Base-by-base conservation (phyloP, 2,329 filamentous ascomycete genomes). In the Fusarium oxysporum region DNA sequence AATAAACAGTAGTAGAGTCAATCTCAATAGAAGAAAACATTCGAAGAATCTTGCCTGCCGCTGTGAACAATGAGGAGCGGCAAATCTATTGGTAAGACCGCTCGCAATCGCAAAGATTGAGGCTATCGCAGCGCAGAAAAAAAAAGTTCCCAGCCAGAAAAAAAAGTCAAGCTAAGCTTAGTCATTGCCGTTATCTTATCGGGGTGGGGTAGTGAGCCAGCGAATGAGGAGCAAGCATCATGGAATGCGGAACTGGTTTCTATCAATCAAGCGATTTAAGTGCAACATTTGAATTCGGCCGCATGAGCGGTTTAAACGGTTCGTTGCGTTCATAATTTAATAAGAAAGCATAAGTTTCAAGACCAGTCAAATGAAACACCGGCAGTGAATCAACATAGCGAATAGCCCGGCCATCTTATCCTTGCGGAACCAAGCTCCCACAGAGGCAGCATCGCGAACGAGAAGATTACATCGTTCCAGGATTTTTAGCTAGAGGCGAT, bases 51-150 rank as follows among this genome's bases (percentile, higher is more conserved):
- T 73, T 73, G 33, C 19, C 50, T 65, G 48, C 45, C 62, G 67
- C 65, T 41, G 53, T 38, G 16, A 44, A 30, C 59, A 47, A 65
- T 54, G 58, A 59, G 32, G 50, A 60, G 62, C 66, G 66, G 64
- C 64, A 63, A 68, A 66, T 70, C 62, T 50, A 65, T 63, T 63
- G 43, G 62, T 59, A 54, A 44, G 68, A 63, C 75, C 62, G 75
- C 72, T 76, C 74, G 71, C 54, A 58, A 60, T 68, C 55, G 55
- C 55, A 58, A 58, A 62, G 69, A 73, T 76, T 71, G 79, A 81
- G 71, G 77, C 76, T 78, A 78, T 79, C 74, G 51, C 70, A 74
- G 65, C 63, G 65, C 57, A 61, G 62, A 68, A 72, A 75, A 76
- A 78, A 78, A 79, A 76, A 54, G 47, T 65, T 65, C 28, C 65